Conservation (phyloP, 306 rosid genomes). For the Lathyrus oleraceus region DNA sequence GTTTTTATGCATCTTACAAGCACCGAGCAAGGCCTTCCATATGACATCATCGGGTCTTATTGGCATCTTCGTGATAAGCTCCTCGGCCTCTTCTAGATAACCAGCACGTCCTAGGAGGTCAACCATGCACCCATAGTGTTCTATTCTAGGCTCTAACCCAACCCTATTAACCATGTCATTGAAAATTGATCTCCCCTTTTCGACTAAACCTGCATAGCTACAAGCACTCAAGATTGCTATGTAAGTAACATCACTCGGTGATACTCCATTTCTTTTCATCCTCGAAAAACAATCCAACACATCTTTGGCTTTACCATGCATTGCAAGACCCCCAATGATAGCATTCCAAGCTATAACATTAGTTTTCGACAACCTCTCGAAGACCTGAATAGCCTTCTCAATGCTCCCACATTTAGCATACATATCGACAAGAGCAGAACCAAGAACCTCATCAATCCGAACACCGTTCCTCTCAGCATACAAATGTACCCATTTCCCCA, state of each 20-base stretch:
- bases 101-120: slow-evolving; percentile 76
- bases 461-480: slow-evolving; percentile 56
- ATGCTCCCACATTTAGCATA: slow-evolving; percentile 74
- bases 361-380: slow-evolving; percentile 56
- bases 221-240: slow-evolving; percentile 69
- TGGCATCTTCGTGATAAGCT: slow-evolving; percentile 63
- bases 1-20: slow-evolving; percentile 69
- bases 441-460: slow-evolving; percentile 60
- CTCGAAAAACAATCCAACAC: slow-evolving; percentile 47
- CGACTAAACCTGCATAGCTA: slow-evolving; percentile 76
- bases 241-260: slow-evolving; percentile 69
- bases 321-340: slow-evolving; percentile 66
- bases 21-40: slow-evolving; percentile 87
- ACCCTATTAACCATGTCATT: slow-evolving; percentile 56
- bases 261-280: slow-evolving; percentile 57
- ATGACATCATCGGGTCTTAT: slow-evolving; percentile 65
- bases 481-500: slow-evolving; percentile 80
- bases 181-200: slow-evolving; percentile 56
- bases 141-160: slow-evolving; percentile 63
- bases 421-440: slow-evolving; percentile 81
- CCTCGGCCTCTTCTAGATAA: slow-evolving; percentile 70
- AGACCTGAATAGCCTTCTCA: slow-evolving; percentile 76
- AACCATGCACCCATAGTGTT: slow-evolving; percentile 86
- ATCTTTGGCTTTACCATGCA: slow-evolving; percentile 63
- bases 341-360: slow-evolving; percentile 74